These are phyloP conservation scores for Musa troglodytarum DNA, from an alignment of 176 grass and related monocot species.

Conservation along the genomic window DNA sequence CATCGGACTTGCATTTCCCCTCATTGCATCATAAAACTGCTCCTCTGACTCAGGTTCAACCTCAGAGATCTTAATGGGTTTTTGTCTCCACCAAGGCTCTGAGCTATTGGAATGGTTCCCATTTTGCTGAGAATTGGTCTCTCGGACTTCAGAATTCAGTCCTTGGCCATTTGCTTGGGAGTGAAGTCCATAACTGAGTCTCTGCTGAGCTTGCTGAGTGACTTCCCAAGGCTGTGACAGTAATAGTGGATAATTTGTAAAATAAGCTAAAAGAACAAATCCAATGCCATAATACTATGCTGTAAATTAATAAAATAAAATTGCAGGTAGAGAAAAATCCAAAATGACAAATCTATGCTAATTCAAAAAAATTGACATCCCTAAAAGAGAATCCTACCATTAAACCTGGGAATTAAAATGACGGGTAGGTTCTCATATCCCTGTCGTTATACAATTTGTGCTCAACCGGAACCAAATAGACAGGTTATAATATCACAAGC, in stretches of 20 bases:
- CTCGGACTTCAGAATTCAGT: neutral
- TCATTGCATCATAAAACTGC: neutral
- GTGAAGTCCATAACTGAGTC: neutral
- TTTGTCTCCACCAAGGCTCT: neutral
- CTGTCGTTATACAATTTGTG: neutral
- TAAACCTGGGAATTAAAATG: neutral
- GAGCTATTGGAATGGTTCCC: neutral
- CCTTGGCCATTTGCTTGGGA: neutral
- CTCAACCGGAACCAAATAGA: neutral
- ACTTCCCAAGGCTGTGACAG: constrained; percentile 11
- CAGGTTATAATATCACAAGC: neutral
- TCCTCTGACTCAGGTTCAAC: neutral
- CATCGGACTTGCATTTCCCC: neutral
- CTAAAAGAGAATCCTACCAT: neutral
- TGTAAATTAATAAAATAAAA: neutral
- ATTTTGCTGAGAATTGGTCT: neutral
- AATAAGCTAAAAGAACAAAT: neutral
- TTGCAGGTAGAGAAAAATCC: neutral
- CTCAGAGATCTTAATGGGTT: neutral
- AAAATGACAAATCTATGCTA: neutral
- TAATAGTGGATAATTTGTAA: neutral
- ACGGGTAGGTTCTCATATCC: neutral
- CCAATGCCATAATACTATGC: neutral
- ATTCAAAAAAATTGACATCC: neutral
- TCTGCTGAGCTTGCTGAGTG: neutral